Evolutionary conservation across 352 stramenopile species (phyloP).

Genomic region (Globisporangium echinulatum): DNA sequence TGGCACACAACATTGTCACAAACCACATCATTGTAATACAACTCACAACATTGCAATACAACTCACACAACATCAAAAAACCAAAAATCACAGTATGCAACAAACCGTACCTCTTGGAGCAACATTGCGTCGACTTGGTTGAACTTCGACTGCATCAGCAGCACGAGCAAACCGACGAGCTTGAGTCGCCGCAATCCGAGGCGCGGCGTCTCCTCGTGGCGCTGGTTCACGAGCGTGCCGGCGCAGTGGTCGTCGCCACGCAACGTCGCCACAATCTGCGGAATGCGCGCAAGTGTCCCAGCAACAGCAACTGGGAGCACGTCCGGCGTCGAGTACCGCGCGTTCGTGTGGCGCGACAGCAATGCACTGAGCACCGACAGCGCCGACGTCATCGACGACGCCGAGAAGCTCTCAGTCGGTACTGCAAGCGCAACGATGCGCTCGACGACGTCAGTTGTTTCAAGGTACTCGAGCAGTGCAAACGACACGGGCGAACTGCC

Average conservation of each 20-base stretch:
- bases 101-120: slow-evolving; percentile 32
- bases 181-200: slow-evolving; percentile 75
- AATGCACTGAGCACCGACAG: slow-evolving; percentile 74
- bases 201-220: slow-evolving; percentile 60
- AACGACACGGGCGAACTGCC: slow-evolving; percentile 49
- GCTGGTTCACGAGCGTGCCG: slow-evolving; percentile 69
- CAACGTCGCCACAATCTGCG: slow-evolving; percentile 63
- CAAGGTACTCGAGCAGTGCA: slow-evolving; percentile 71
- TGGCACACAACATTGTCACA: neutral
- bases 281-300: slow-evolving; percentile 46
- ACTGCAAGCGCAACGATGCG: slow-evolving; percentile 51
- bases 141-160: slow-evolving; percentile 84
- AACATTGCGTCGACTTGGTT: slow-evolving; percentile 67
- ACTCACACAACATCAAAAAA: no score
- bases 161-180: slow-evolving; percentile 68
- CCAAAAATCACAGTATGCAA: neutral
- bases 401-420: slow-evolving; percentile 19
- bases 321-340: slow-evolving; percentile 61
- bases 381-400: slow-evolving; percentile 74
- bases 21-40: no score
- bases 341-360: slow-evolving; percentile 69
- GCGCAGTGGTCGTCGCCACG: slow-evolving; percentile 51
- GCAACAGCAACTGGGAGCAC: slow-evolving; percentile 55
- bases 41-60: no score
- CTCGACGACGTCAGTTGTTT: slow-evolving; percentile 66